Percentiles rank a stretch among this genome's conserved stretches.
Evolutionary conservation across 108 stramenopile genomes (phyloP).

Genomic region (Pseudonitzschia pungens): DNA sequence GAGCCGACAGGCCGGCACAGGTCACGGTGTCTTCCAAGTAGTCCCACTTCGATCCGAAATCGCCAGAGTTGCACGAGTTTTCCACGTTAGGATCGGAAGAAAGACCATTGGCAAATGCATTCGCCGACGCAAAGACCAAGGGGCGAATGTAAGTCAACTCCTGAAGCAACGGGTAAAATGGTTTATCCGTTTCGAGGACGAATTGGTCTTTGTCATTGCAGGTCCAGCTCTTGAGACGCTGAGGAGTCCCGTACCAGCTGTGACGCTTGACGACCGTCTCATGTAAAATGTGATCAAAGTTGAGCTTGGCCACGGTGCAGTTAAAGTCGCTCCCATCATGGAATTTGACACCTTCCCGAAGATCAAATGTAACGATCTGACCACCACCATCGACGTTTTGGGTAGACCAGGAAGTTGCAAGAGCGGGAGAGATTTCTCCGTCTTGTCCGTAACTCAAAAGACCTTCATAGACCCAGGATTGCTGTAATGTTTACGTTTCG

Average conservation of each 20-base stretch:
- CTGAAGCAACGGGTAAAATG: conserved; percentile 60
- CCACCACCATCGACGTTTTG: conserved; percentile 14
- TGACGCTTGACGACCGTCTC: conserved; percentile 43
- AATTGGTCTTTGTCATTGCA: conserved; percentile 47
- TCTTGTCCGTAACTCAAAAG: conserved; percentile 50
- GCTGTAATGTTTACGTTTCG: neutral
- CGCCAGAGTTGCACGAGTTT: conserved; percentile 66
- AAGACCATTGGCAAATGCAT: conserved; percentile 46
- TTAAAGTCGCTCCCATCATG: conserved; percentile 64
- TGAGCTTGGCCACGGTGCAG: conserved; percentile 59
- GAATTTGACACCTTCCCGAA: conserved; percentile 66
- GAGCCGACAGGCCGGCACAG: conserved; percentile 50
- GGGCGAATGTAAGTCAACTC: conserved; percentile 74
- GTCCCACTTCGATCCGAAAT: conserved; percentile 27
- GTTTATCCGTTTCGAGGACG: conserved; percentile 40
- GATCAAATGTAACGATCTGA: conserved; percentile 48
- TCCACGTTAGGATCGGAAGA: conserved; percentile 41
- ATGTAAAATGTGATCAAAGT: conserved; percentile 74
- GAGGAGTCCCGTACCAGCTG: conserved; percentile 48
- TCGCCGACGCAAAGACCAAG: conserved; percentile 47
- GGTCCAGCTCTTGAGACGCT: conserved; percentile 37
- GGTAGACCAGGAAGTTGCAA: conserved; percentile 47
- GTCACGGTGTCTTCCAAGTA: conserved; percentile 45
- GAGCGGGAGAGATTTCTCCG: conserved; percentile 47
- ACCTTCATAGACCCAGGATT: conserved; percentile 66